phyloP scores from a whole-genome alignment of 2,329 filamentous ascomycete genomes.

The Diaporthe ilicicola region DNA sequence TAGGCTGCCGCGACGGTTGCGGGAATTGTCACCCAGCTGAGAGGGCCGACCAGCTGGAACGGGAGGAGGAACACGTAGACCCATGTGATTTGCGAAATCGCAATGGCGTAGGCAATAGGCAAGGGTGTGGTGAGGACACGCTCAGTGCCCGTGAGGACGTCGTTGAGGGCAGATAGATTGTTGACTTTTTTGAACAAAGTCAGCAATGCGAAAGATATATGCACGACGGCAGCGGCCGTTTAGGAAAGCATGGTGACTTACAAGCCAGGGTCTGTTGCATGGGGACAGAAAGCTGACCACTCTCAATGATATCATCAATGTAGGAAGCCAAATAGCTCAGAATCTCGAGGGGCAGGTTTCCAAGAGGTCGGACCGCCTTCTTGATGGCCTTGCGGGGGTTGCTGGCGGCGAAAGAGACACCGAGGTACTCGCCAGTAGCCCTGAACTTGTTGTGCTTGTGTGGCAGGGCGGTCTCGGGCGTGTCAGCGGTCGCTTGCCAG shows the following conservation, averaged over 20 bases:
- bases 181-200: slow-evolving; percentile 38
- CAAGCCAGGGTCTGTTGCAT: slow-evolving; percentile 62
- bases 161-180: slow-evolving; percentile 66
- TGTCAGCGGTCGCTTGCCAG: slow-evolving; percentile 49
- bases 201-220: background rate
- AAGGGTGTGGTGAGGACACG: slow-evolving; percentile 78
- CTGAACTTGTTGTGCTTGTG: slow-evolving; percentile 54
- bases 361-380: slow-evolving; percentile 70
- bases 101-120: slow-evolving; percentile 77
- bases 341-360: slow-evolving; percentile 77
- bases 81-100: slow-evolving; percentile 81
- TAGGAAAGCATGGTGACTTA: slow-evolving; percentile 41
- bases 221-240: background rate
- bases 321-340: slow-evolving; percentile 71
- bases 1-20: slow-evolving; percentile 72
- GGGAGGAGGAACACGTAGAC: slow-evolving; percentile 77
- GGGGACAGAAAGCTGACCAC: slow-evolving; percentile 55
- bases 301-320: slow-evolving; percentile 62
- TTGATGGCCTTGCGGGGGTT: slow-evolving; percentile 78
- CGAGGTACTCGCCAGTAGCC: slow-evolving; percentile 69
- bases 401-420: slow-evolving; percentile 71
- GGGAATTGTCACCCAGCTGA: slow-evolving; percentile 77
- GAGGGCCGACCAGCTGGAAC: slow-evolving; percentile 70
- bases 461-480: slow-evolving; percentile 47
- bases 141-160: slow-evolving; percentile 72